A percentile compares a stretch with the other conserved stretches of the same genome.
Conservation (phyloP, 192 early-diverging fungal genomes). For the Chytriomyces hyalinus region DNA sequence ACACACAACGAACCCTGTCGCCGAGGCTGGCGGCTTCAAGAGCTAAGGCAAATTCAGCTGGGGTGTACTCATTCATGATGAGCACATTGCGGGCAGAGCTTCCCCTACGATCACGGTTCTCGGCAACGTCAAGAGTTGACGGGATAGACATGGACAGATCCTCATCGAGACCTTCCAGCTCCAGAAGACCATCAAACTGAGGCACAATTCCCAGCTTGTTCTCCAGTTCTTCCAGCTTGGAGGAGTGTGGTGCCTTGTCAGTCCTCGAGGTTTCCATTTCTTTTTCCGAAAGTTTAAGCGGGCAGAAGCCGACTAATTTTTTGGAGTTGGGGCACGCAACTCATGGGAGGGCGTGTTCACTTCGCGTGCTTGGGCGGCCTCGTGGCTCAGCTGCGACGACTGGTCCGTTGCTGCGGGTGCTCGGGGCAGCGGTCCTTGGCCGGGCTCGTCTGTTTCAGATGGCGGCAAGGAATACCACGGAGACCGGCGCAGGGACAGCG, state of each 20-base stretch:
- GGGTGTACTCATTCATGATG: conserved; percentile 17
- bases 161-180: not conserved
- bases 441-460: too few relatives aligned
- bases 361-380: too few relatives aligned
- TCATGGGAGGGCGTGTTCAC: not conserved
- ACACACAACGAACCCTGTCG: not conserved
- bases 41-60: not conserved
- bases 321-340: not conserved
- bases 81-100: not conserved
- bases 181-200: not conserved
- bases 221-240: not conserved
- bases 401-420: too few relatives aligned
- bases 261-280: not conserved
- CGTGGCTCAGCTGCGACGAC: too few relatives aligned
- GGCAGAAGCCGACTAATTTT: not conserved
- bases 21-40: conserved; percentile 2
- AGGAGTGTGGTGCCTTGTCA: not conserved
- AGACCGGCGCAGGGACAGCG: too few relatives aligned
- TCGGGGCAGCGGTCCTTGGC: too few relatives aligned
- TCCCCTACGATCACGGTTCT: not conserved
- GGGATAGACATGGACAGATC: not conserved
- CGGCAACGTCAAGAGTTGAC: not conserved
- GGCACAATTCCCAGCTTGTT: not conserved
- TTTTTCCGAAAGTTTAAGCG: not conserved
- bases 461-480: too few relatives aligned